A percentile compares a stretch with the other conserved stretches of the same genome.
phyloP scores from a whole-genome alignment of 1,284 basidiomycete genomes.

The Ustilago hordei region DNA sequence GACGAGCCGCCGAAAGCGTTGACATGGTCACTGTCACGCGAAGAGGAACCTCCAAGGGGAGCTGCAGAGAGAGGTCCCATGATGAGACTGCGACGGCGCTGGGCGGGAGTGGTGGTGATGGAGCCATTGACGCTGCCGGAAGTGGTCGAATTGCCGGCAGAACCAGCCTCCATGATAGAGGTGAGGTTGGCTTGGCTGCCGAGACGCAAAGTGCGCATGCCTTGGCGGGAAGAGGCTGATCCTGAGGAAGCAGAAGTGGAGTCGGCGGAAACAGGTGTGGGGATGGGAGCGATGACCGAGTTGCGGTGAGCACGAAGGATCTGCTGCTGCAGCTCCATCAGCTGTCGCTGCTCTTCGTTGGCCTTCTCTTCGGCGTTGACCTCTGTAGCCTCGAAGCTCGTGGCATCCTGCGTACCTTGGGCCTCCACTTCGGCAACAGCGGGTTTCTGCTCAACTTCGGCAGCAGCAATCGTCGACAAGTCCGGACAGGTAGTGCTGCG shows the following conservation, averaged over 20 bases:
- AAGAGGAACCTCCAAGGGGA: conserved; percentile 15
- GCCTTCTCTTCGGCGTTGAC: conserved; percentile 9
- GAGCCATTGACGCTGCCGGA: conserved; percentile 11
- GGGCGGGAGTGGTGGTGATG: conserved; percentile 20
- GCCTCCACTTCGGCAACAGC: neutral
- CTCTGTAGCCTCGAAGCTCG: conserved; percentile 1
- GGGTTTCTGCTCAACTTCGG: neutral
- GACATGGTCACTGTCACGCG: conserved; percentile 41
- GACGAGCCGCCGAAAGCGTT: conserved; percentile 20
- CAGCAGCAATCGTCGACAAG: conserved; percentile 4
- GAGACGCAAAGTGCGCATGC: conserved; percentile 63
- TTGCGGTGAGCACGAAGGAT: conserved; percentile 44
- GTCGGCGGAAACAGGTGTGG: conserved; percentile 7
- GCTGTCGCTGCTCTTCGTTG: conserved; percentile 37
- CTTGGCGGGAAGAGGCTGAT: conserved; percentile 36
- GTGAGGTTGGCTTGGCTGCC: conserved; percentile 49
- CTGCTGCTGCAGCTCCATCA: conserved; percentile 39
- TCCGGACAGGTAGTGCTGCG: conserved; percentile 43
- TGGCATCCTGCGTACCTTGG: neutral
- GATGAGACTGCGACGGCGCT: conserved; percentile 51
- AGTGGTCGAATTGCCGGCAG: conserved; percentile 10
- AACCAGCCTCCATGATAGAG: conserved; percentile 35
- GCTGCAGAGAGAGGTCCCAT: conserved; percentile 23
- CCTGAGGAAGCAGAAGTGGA: conserved; percentile 19
- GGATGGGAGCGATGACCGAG: conserved; percentile 28